Conservation (phyloP, 805 yeast genomes). For the Aciculoconidium aculeatum region DNA sequence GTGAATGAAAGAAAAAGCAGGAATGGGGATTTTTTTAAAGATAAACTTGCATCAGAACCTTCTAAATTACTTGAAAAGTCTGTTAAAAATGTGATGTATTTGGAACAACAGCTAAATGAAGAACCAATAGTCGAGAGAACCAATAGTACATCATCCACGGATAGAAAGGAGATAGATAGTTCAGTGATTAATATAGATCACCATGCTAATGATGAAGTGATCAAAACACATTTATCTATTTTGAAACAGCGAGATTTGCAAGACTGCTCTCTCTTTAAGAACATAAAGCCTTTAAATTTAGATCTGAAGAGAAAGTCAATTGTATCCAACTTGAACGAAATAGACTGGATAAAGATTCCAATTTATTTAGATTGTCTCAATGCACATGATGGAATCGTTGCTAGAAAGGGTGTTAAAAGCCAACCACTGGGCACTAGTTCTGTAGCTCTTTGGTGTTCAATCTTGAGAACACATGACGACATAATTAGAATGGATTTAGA, state of each 20-base stretch:
- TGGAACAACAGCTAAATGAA: no score
- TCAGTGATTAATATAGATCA: slow-evolving; percentile 19
- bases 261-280: slow-evolving; percentile 25
- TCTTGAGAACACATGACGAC: slow-evolving; percentile 31
- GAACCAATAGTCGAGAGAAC: no score
- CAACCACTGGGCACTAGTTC: slow-evolving; percentile 50
- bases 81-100: no score
- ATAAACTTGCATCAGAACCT: no score
- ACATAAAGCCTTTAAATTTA: slow-evolving; percentile 23
- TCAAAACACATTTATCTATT: slow-evolving; percentile 10
- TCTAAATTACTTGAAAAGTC: no score
- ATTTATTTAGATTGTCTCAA: slow-evolving; percentile 66
- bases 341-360: slow-evolving; percentile 76
- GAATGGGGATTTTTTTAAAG: no score
- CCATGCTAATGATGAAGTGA: slow-evolving; percentile 19
- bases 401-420: slow-evolving; percentile 56
- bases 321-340: slow-evolving; percentile 47
- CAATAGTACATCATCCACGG: no score
- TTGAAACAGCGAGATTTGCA: slow-evolving; percentile 13
- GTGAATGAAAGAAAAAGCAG: no score
- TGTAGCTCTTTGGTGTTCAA: slow-evolving; percentile 44
- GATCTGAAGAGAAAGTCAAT: slow-evolving; percentile 36
- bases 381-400: slow-evolving; percentile 84
- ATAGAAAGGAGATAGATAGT: no score
- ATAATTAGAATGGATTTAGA: no score